phyloP scores from a whole-genome alignment of 2,329 filamentous ascomycete species.

The Fusarium poae region DNA sequence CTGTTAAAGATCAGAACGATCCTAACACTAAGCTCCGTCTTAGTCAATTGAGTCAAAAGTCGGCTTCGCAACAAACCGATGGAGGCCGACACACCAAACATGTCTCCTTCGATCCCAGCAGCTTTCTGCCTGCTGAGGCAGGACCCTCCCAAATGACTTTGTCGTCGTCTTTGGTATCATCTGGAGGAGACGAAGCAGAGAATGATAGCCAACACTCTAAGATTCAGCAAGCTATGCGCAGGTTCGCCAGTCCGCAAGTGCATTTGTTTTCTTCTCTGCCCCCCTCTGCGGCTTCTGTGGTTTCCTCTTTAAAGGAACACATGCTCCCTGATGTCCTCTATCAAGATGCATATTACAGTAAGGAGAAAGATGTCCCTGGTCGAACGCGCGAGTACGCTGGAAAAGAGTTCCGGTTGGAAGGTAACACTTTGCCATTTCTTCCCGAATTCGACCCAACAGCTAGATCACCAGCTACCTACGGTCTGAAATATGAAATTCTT shows the following conservation, averaged over 20 bases:
- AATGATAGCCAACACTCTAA: conserved; percentile 20
- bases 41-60: conserved; percentile 69
- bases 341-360: conserved; percentile 86
- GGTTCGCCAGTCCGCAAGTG: conserved; percentile 19
- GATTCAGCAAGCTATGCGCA: conserved; percentile 33
- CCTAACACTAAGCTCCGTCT: conserved; percentile 72
- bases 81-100: conserved; percentile 46
- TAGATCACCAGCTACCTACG: conserved; percentile 66
- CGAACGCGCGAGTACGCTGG: conserved; percentile 87
- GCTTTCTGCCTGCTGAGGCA: conserved; percentile 15
- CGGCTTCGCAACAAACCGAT: conserved; percentile 64
- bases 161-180: conserved; percentile 35
- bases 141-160: conserved; percentile 17
- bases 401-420: conserved; percentile 82
- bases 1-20: conserved; percentile 82
- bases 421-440: conserved; percentile 81
- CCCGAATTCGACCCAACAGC: conserved; percentile 79
- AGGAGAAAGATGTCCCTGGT: conserved; percentile 84
- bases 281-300: conserved; percentile 48
- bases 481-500: conserved; percentile 62
- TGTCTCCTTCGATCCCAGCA: conserved; percentile 42
- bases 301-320: conserved; percentile 44
- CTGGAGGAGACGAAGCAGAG: conserved; percentile 12
- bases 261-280: conserved; percentile 47
- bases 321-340: conserved; percentile 77